Evolutionary conservation across 2,329 filamentous ascomycete species (phyloP), one percentile per base, ranked within the genome.

Genomic region (Mycosphaerella arachidis): DNA sequence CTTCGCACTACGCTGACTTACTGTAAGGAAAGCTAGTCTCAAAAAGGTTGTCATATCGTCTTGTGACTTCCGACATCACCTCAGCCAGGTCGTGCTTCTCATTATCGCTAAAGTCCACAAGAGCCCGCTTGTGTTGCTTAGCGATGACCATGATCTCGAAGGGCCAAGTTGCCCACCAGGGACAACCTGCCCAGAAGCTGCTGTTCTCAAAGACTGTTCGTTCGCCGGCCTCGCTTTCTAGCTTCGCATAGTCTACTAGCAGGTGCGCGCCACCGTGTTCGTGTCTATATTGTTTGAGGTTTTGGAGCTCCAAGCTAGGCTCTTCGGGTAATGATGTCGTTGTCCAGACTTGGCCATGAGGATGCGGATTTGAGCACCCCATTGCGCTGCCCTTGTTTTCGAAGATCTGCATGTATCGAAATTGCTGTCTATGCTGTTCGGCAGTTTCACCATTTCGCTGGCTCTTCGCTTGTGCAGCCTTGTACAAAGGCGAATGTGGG

Each of bases 361-460:
- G 94, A 74, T 99, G 94, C 0, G 94, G 94, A 74, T 99, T 99
- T 1, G 93, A 97, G 80, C 94, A 99, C 55, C 94, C 94, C 94
- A 99, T 99, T 10, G 93, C 91, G 0, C 90, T 86, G 55, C 94
- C 94, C 78, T 99, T 99, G 81, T 99, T 99, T 78, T 99, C 94
- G 64, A 99, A 99, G 65, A 99, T 97, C 74, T 99, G 94, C 92
- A 99, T 97, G 78, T 96, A 97, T 56, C 89, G 86, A 70, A 96
- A 91, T 76, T 96, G 91, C 56, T 89, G 84, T 55, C 82, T 85
- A 4, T 91, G 88, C 30, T 78, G 76, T 24, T 77, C 73, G 12
- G 78, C 75, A 9, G 79, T 75, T 24, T 77, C 76, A 40, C 78
- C 73, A 43, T 73, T 71, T 8, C 63, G 53, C n/a, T 58, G 51